Conservation (phyloP, 2,329 filamentous ascomycete species). For the Sporothrix protearum region DNA sequence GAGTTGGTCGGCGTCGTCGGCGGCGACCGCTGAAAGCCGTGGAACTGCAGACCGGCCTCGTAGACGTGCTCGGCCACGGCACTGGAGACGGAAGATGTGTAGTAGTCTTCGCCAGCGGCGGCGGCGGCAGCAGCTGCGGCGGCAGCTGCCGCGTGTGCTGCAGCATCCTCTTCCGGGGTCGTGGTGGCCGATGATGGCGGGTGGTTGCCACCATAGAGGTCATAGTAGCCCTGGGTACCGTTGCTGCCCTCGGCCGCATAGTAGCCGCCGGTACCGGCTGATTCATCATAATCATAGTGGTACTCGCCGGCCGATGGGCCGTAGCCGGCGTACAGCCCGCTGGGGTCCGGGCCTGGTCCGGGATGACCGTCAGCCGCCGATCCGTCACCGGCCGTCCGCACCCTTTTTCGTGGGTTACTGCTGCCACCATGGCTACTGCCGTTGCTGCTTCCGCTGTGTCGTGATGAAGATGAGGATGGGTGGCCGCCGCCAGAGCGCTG, state of each 20-base stretch:
- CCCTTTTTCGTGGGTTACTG: neutral
- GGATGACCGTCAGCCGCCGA: neutral
- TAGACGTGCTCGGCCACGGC: constrained; percentile 35
- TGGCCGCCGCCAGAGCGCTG: neutral
- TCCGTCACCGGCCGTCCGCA: neutral
- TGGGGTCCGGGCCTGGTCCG: neutral
- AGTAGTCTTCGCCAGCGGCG: constrained; percentile 20
- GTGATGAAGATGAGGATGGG: neutral
- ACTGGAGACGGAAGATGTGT: constrained; percentile 33
- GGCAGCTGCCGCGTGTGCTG: neutral
- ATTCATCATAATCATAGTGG: constrained; percentile 3
- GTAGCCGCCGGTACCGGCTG: neutral
- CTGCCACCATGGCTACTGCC: neutral
- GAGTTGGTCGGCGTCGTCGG: constrained; percentile 27
- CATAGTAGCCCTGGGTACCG: neutral
- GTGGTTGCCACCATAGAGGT: neutral
- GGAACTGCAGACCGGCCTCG: constrained; percentile 38
- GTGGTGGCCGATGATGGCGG: neutral
- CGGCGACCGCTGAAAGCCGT: constrained; percentile 33
- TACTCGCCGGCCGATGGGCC: neutral
- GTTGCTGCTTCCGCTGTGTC: neutral
- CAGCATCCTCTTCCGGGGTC: neutral
- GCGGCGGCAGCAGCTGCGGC: neutral
- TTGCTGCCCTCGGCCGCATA: constrained; percentile 5
- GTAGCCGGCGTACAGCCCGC: neutral